phyloP scores from a whole-genome alignment of 2,329 filamentous ascomycete species.

The Colletotrichum incanum region DNA sequence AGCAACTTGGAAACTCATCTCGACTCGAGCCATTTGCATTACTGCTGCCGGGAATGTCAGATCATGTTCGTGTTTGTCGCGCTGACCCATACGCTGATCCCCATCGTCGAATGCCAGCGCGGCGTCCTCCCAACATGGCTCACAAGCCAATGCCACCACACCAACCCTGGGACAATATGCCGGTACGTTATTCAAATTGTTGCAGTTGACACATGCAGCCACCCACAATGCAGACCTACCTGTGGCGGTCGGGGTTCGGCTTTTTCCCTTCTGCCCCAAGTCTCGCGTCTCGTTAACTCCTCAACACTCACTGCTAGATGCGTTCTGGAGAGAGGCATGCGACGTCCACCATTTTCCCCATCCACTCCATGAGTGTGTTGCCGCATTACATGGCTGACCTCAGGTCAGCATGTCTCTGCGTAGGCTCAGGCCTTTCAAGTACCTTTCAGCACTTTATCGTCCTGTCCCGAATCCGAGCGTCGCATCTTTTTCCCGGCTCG shows the following conservation, averaged over 20 bases:
- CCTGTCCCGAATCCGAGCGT: slow-evolving; percentile 1
- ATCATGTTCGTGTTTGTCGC: slow-evolving; percentile 17
- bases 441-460: not conserved
- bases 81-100: slow-evolving; percentile 2
- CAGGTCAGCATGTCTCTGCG: no score
- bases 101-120: not conserved
- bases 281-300: not conserved
- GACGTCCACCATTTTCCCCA: not conserved
- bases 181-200: slow-evolving; percentile 11
- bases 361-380: no score
- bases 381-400: no score
- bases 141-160: not conserved
- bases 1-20: not conserved
- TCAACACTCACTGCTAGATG: not conserved
- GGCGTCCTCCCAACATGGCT: not conserved
- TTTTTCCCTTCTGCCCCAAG: not conserved
- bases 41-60: slow-evolving; percentile 8
- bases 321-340: not conserved
- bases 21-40: not conserved
- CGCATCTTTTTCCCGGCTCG: not conserved
- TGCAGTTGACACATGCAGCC: slow-evolving; percentile 39
- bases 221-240: slow-evolving; percentile 22
- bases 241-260: not conserved
- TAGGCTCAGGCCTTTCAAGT: no score
- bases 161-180: slow-evolving; percentile 1